These are phyloP conservation scores for Mycena olivaceomarginata DNA, from an alignment of 768 basidiomycete genomes.

Conservation along the genomic window DNA sequence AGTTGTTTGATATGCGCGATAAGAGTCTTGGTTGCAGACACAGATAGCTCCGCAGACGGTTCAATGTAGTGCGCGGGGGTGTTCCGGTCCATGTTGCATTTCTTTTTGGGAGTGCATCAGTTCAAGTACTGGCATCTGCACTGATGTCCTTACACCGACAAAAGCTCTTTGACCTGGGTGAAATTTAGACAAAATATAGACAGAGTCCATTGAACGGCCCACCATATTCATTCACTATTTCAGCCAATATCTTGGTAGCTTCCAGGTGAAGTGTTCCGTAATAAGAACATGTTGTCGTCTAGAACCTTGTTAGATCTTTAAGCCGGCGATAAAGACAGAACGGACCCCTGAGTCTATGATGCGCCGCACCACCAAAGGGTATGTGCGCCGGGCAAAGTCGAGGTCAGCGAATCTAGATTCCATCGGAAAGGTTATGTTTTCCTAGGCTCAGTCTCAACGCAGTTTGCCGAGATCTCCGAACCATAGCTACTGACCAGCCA, in stretches of 20 bases:
- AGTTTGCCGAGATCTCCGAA: not conserved
- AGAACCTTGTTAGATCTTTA: slow-evolving; percentile 26
- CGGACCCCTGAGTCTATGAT: slow-evolving; percentile 86
- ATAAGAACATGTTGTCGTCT: slow-evolving; percentile 98
- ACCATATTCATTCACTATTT: slow-evolving; percentile 81
- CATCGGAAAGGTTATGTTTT: slow-evolving; percentile 90
- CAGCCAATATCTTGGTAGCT: slow-evolving; percentile 87
- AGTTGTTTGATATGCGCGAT: slow-evolving; percentile 83
- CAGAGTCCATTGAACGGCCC: slow-evolving; percentile 41
- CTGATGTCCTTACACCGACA: slow-evolving; percentile 78
- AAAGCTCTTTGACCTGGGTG: slow-evolving; percentile 86
- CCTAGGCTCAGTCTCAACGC: slow-evolving; percentile 12
- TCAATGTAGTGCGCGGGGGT: slow-evolving; percentile 83
- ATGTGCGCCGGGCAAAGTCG: slow-evolving; percentile 81
- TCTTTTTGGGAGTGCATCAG: slow-evolving; percentile 61
- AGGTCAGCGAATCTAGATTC: slow-evolving; percentile 86
- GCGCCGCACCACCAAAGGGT: slow-evolving; percentile 82
- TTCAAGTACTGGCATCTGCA: slow-evolving; percentile 2
- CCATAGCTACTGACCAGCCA: slow-evolving; percentile 74
- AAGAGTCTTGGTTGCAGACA: slow-evolving; percentile 77
- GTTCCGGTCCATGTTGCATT: slow-evolving; percentile 94
- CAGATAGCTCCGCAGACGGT: slow-evolving; percentile 73
- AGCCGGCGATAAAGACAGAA: slow-evolving; percentile 44
- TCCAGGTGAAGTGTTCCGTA: slow-evolving; percentile 90
- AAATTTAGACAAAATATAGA: not conserved